A percentile compares a stretch with the other conserved stretches of the same genome.
Conservation (phyloP, 1,139 yeast genomes). For the Pichia norvegensis region DNA sequence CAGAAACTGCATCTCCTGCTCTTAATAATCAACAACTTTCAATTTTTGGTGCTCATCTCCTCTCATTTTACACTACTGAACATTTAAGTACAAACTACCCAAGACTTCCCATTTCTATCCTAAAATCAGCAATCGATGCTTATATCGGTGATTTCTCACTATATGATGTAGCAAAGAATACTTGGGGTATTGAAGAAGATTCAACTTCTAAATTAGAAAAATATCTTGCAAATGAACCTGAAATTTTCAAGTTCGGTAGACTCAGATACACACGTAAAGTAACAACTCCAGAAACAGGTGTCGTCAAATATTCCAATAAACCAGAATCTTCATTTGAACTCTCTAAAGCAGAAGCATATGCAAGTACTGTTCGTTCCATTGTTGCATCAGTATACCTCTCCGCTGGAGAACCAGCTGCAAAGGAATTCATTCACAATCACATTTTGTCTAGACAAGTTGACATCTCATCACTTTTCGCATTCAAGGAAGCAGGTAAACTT, state of each 20-base stretch:
- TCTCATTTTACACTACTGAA: constrained; percentile 72
- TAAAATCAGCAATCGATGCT: constrained; percentile 66
- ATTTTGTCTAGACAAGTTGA: constrained; percentile 74
- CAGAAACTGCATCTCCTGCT: constrained; percentile 14
- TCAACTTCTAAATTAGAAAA: constrained; percentile 55
- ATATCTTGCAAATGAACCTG: constrained; percentile 62
- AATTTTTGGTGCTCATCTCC: constrained; percentile 68
- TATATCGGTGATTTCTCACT: constrained; percentile 62
- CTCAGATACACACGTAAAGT: constrained; percentile 39
- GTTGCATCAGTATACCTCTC: constrained; percentile 66
- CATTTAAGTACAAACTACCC: constrained; percentile 72
- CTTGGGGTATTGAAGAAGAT: constrained; percentile 89
- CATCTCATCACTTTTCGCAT: constrained; percentile 64
- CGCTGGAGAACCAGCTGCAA: constrained; percentile 53
- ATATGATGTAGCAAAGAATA: constrained; percentile 49
- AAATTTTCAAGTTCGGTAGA: constrained; percentile 55
- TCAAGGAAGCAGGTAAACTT: constrained; percentile 82
- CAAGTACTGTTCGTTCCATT: constrained; percentile 59
- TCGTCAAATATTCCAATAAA: constrained; percentile 22
- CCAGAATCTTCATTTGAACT: constrained; percentile 24
- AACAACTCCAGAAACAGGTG: constrained; percentile 35
- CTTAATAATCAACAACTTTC: constrained; percentile 77
- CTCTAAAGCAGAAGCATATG: constrained; percentile 29
- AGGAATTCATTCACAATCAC: constrained; percentile 61
- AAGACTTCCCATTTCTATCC: constrained; percentile 74